Percentiles rank a stretch among this genome's conserved stretches.
phyloP scores from a whole-genome alignment of 2,329 filamentous ascomycete genomes.

The Pyricularia pennisetigena region DNA sequence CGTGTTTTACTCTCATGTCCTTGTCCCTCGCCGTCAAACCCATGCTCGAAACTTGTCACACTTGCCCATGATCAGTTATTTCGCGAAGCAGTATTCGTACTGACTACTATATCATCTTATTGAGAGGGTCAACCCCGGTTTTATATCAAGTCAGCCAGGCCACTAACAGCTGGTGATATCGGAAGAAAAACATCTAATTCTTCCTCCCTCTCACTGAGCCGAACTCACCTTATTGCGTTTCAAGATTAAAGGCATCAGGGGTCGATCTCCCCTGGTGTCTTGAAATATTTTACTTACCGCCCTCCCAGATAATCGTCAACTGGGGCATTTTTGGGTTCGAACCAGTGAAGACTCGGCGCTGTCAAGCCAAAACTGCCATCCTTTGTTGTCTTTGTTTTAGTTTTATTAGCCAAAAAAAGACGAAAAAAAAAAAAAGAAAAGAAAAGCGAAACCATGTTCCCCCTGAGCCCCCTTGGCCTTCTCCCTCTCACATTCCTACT shows the following conservation, averaged over 20 bases:
- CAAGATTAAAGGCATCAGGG: background rate
- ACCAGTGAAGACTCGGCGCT: background rate
- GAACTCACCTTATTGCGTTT: background rate
- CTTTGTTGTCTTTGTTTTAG: background rate
- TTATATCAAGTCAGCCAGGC: background rate
- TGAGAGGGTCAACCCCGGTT: background rate
- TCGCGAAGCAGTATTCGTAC: background rate
- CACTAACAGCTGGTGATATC: background rate
- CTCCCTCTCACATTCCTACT: background rate
- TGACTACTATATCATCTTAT: background rate
- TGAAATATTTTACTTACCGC: background rate
- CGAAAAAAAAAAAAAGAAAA: no score
- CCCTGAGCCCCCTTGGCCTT: background rate
- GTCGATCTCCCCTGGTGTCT: background rate
- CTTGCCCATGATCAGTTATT: background rate
- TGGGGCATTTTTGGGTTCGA: no score
- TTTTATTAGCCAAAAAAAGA: no score
- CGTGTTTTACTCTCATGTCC: background rate
- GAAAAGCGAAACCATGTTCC: background rate
- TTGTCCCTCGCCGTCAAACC: background rate
- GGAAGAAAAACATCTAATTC: background rate
- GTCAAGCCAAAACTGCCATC: background rate
- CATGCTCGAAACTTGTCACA: background rate
- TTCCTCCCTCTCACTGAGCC: background rate
- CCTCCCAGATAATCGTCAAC: background rate